Conservation (phyloP, 2,329 filamentous ascomycete species). For the Sporothrix luriei region DNA sequence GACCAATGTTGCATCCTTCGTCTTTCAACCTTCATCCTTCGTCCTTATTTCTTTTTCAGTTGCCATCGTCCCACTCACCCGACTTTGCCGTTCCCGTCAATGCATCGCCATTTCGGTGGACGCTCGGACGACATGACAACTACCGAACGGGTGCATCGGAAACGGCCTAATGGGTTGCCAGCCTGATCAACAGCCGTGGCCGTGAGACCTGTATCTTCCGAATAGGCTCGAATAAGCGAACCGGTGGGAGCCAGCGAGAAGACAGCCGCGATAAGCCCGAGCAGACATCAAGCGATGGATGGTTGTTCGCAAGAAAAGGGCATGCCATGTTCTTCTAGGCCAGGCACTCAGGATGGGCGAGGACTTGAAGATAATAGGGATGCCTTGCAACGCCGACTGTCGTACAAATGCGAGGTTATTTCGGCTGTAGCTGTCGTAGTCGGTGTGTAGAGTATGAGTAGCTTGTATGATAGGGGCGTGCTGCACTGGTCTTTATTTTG, state of each 20-base stretch:
- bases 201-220: constrained; percentile 7
- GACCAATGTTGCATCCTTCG: no score
- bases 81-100: background rate
- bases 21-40: no score
- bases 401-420: constrained; percentile 23
- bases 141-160: background rate
- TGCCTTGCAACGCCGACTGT: constrained; percentile 11
- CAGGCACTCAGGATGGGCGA: background rate
- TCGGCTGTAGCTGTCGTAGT: background rate
- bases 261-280: no score
- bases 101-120: background rate
- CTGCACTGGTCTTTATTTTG: background rate
- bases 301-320: no score
- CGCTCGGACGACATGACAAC: background rate
- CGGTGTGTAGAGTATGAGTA: background rate
- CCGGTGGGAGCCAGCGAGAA: background rate
- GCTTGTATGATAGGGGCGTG: background rate
- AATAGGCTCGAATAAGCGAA: constrained; percentile 1
- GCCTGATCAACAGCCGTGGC: background rate
- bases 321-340: background rate
- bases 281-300: no score
- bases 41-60: no score
- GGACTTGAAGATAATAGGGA: background rate
- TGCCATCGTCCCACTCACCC: background rate
- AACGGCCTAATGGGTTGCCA: background rate